Evolutionary conservation across 139 green algal genomes (phyloP).

Genomic region (Chlamydomonas sp.): DNA sequence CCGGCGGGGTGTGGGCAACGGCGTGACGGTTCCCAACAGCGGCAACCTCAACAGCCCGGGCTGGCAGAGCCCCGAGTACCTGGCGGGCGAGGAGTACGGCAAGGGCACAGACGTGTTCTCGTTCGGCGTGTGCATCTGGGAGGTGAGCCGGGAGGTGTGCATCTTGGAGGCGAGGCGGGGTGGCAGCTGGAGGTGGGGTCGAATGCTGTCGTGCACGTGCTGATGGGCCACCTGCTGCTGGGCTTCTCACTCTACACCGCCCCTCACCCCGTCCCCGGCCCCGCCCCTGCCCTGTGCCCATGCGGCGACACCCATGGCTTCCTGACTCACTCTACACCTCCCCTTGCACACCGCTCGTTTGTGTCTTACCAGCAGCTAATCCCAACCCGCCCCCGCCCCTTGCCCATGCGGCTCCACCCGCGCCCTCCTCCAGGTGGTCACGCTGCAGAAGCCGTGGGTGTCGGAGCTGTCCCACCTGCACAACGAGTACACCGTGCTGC

Average conservation of each 20-base stretch:
- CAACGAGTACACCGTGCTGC: not conserved
- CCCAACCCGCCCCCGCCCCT: too few species aligned
- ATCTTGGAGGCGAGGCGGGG: too few species aligned
- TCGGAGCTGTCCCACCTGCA: not conserved
- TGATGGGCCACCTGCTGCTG: too few species aligned
- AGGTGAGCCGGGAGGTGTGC: too few species aligned
- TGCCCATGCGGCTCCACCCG: not conserved
- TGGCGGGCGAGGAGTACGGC: constrained; percentile 31
- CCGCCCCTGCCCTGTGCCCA: too few species aligned
- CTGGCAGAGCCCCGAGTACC: constrained; percentile 64
- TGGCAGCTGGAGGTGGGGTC: too few species aligned
- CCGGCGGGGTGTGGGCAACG: not conserved
- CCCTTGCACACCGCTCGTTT: not conserved
- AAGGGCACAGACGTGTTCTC: constrained; percentile 17
- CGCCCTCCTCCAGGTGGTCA: constrained; percentile 10
- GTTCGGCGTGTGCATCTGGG: constrained; percentile 23
- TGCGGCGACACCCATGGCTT: too few species aligned
- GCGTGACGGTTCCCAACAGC: constrained; percentile 18
- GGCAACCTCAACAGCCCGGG: constrained; percentile 26
- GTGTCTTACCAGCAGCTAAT: too few species aligned
- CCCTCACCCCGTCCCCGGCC: too few species aligned
- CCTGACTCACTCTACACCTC: not conserved
- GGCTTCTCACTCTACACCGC: too few species aligned
- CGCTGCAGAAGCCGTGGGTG: constrained; percentile 19
- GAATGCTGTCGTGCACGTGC: too few species aligned